These are phyloP conservation scores for Geranium brycei DNA, from an alignment of 345 rosid genomes.

Conservation along the genomic window DNA sequence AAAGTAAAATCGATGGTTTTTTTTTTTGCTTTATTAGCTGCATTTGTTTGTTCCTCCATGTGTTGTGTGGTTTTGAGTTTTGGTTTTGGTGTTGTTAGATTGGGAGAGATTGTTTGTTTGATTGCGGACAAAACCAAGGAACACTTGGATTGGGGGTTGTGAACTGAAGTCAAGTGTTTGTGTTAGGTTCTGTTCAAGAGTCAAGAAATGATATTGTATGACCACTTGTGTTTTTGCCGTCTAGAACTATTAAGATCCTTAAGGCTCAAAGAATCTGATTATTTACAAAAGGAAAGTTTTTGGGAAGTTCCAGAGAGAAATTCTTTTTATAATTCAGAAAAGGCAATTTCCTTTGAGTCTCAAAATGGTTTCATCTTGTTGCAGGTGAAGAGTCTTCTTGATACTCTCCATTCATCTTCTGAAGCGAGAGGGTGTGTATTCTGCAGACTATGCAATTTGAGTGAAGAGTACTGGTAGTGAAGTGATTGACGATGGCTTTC, in stretches of 20 bases:
- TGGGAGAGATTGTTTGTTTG: neutral
- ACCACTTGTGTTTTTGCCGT: neutral
- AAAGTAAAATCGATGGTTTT: neutral
- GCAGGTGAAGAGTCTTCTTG: neutral
- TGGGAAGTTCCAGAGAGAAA: neutral
- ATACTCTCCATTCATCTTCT: neutral
- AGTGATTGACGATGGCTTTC: conserved; percentile 38
- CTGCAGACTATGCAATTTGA: conserved; percentile 11
- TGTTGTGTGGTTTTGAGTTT: neutral
- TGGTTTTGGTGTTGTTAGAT: neutral
- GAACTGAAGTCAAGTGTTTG: neutral
- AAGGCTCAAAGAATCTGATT: neutral
- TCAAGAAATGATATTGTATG: neutral
- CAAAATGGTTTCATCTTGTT: neutral
- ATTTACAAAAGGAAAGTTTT: neutral
- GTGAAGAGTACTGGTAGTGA: conserved; percentile 10
- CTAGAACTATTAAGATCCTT: too few species aligned
- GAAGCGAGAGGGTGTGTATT: neutral
- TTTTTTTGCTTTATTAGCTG: too few species aligned
- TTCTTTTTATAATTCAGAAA: neutral
- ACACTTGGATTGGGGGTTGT: neutral
- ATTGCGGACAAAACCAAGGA: neutral
- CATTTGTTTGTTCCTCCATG: neutral
- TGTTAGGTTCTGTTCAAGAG: neutral
- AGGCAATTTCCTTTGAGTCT: neutral